These are phyloP conservation scores for Trichoderma semiorbis DNA, from an alignment of 2,329 filamentous ascomycete species.

Conservation along the genomic window DNA sequence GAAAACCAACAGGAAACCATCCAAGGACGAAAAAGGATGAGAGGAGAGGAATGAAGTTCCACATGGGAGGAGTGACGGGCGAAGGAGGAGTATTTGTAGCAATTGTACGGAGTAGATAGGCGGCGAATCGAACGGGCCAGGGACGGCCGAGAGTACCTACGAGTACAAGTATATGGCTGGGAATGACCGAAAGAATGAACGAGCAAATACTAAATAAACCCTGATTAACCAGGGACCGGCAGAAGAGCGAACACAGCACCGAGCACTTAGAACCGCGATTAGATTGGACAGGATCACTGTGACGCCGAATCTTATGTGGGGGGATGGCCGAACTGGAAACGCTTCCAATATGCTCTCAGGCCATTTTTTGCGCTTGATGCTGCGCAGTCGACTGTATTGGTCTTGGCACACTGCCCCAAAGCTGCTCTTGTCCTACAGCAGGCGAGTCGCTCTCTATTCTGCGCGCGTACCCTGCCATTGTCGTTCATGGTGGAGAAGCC, in stretches of 20 bases:
- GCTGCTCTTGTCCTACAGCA: slow-evolving; percentile 8
- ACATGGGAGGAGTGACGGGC: background rate
- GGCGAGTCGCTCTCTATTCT: slow-evolving; percentile 10
- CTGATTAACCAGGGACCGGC: background rate
- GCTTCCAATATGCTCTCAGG: slow-evolving; percentile 6
- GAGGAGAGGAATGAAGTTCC: background rate
- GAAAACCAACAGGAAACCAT: background rate
- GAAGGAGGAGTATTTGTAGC: slow-evolving; percentile 13
- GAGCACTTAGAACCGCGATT: background rate
- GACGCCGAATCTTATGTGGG: slow-evolving; percentile 19
- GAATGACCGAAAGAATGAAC: background rate
- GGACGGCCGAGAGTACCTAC: background rate
- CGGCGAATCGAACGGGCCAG: background rate
- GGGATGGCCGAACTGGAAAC: slow-evolving; percentile 1
- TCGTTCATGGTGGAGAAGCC: slow-evolving; percentile 14
- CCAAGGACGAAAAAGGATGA: background rate
- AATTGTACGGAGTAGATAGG: background rate
- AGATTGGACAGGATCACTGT: slow-evolving; percentile 11
- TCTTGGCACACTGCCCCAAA: slow-evolving; percentile 4
- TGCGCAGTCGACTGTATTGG: background rate
- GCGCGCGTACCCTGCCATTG: slow-evolving; percentile 12
- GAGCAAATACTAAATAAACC: background rate
- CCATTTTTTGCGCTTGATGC: background rate
- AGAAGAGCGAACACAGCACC: slow-evolving; percentile 8
- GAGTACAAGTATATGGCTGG: background rate